Evolutionary conservation across 2,329 filamentous ascomycete species (phyloP).

Genomic region (Colletotrichum tofieldiae): DNA sequence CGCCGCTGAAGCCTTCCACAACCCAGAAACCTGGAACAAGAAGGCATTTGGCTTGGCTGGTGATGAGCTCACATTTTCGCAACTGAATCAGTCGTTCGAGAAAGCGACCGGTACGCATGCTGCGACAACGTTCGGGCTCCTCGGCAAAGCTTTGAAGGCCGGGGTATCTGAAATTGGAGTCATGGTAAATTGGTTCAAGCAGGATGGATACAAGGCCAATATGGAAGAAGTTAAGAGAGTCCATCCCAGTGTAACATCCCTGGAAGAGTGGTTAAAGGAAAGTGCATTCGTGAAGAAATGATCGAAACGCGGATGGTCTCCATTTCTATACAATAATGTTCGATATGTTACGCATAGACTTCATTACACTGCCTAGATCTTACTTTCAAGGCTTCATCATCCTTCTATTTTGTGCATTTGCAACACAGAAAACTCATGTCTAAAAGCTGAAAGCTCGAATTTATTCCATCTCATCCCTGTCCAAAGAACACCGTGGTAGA

Average conservation of each 20-base stretch:
- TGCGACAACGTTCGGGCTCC: constrained; percentile 4
- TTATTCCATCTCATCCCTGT: too few species aligned
- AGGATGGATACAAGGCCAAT: constrained; percentile 22
- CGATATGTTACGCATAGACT: too few species aligned
- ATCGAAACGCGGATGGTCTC: too few species aligned
- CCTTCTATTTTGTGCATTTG: too few species aligned
- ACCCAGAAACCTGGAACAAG: constrained; percentile 51
- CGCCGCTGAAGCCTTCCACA: constrained; percentile 59
- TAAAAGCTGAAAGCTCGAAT: too few species aligned
- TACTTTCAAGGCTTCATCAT: too few species aligned
- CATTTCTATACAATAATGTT: too few species aligned
- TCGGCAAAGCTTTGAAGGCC: constrained; percentile 19
- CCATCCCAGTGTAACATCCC: constrained; percentile 13
- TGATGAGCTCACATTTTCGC: constrained; percentile 58
- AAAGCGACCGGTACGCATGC: constrained; percentile 7
- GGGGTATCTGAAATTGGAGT: constrained; percentile 7
- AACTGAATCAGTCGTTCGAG: constrained; percentile 11
- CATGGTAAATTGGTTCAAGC: constrained; percentile 30
- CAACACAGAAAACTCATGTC: too few species aligned
- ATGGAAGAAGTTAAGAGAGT: constrained; percentile 11
- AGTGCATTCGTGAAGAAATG: constrained; percentile 22
- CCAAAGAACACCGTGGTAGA: too few species aligned
- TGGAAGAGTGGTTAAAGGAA: constrained; percentile 24
- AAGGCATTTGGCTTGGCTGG: constrained; percentile 59
- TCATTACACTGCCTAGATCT: too few species aligned